Base-by-base conservation (phyloP, 176 grass and related monocot genomes). In the Lolium perenne region DNA sequence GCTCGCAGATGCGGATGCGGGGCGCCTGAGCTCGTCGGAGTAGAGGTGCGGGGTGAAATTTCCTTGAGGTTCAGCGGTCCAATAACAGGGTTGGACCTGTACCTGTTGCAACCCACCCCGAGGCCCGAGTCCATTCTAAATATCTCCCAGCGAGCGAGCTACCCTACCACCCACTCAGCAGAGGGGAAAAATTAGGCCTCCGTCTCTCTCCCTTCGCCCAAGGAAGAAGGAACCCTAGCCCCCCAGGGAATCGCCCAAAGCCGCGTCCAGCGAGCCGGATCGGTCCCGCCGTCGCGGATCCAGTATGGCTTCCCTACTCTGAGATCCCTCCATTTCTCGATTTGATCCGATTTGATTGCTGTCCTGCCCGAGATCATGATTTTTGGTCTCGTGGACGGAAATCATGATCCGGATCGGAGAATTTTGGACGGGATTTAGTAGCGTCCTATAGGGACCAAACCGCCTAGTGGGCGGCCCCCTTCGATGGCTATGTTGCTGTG, bases 251-350 rank as follows among this genome's bases (percentile, higher is more conserved):
- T 53, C 53, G 8, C 12, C 5, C 15, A 50, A 66, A 21, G 35
- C 41, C 35, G 8, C 35, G 15, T 70, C 74, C 15, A 29, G 32
- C 35, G n/a, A 55, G 48, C 74, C 35, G 22, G 23, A 25, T 66
- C 46, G 20, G 47, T 6, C 16, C 21, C 10, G 29, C 48, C 59
- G 22, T 64, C 35, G 59, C 35, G 49, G 86, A 76, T 81, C 26
- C 47, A 46, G 70, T 81, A 55, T 38, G 86, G 61, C 35, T 38
- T 75, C 57, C 58, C 69, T 10, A 46, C 69, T 41, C 69, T 9
- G 8, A 18, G 85, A 55, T 16, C 57, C 57, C 57, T 8, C 25
- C 45, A 26, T 45, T 87, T 38, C 21, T 40, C 32, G 58, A 74
- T 87, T 21, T 11, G 43, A 25, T 17, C 49, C 10, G 51, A 38